Conservation (phyloP, 2,329 filamentous ascomycete genomes). For the Aspergillus versicolor region DNA sequence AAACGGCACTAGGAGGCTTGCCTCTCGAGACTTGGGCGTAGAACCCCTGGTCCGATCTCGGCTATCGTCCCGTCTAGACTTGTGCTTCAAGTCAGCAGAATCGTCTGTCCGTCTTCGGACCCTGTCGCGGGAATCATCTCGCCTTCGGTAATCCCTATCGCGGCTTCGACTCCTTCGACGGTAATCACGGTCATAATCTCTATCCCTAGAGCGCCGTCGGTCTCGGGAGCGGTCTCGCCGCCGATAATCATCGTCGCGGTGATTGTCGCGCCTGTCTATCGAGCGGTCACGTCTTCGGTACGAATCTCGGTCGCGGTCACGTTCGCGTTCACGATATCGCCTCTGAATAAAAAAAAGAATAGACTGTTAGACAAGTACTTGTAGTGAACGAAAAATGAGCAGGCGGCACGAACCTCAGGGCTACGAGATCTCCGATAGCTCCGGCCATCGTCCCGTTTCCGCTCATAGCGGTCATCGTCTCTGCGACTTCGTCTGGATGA, state of each 20-base stretch:
- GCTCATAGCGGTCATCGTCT: conserved; percentile 54
- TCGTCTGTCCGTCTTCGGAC: conserved; percentile 64
- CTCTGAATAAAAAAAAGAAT: conserved; percentile 43
- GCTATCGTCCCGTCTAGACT: conserved; percentile 66
- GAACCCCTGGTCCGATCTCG: conserved; percentile 56
- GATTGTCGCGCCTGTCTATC: conserved; percentile 48
- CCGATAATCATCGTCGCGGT: conserved; percentile 63
- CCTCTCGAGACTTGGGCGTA: conserved; percentile 56
- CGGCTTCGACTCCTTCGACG: conserved; percentile 66
- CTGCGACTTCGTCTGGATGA: conserved; percentile 64
- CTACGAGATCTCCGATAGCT: conserved; percentile 48
- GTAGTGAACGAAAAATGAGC: background rate
- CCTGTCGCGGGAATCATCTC: conserved; percentile 72
- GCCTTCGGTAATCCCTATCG: conserved; percentile 68
- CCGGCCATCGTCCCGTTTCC: conserved; percentile 53
- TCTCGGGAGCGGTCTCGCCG: conserved; percentile 65
- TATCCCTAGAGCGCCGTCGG: conserved; percentile 59
- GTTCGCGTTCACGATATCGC: conserved; percentile 43
- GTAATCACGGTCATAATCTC: conserved; percentile 58
- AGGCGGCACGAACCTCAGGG: conserved; percentile 43
- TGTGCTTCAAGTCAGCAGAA: conserved; percentile 68
- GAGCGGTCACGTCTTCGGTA: conserved; percentile 71
- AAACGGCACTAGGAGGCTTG: conserved; percentile 38
- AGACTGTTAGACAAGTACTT: conserved; percentile 13
- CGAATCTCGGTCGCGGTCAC: conserved; percentile 57